Evolutionary conservation across 2,329 filamentous ascomycete species (phyloP), one percentile per base, ranked within the genome.

Genomic region (Trichocomaceae sp.): DNA sequence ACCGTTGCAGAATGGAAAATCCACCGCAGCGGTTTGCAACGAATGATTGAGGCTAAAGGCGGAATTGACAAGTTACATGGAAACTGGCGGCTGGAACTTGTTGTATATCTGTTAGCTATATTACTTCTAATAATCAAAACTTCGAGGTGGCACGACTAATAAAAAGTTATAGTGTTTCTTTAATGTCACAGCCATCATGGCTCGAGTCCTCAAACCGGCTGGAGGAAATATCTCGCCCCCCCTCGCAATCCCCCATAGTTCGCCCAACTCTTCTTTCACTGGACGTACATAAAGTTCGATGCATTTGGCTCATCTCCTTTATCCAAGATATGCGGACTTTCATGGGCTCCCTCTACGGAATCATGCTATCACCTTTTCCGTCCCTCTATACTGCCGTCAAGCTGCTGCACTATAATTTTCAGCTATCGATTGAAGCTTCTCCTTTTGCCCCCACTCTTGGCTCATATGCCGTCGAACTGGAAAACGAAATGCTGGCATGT

Each of bases 31-130:
- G 67, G 67, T 7, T 54, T 70, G 15, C 60, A 66, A 26, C 58
- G 62, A 22, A 70, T 70, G 63, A 66, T 70, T 15, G 58, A 68
- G n/a, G 66, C 66, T 20, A 61, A 63, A 55, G 67, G 68, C n/a
- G 68, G 68, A 6, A 57, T 70, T 17, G 50, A 58, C 12, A 52
- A 58, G 23, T 60, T 70, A 6, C 64, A 64, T 37, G 50, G 56
- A 7, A 64, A 70, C 50, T 70, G 68, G 68, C 44, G 52, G n/a
- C 41, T 55, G n/a, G 47, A 50, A 39, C 29, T 55, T 10, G 52
- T 55, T 1, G 47, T 55, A 8, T 19, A 20, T 9, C 15, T 55
- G 52, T 55, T 50, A 15, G 52, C 19, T 49, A 22, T 23, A 44
- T 29, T 42, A 5, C 35, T 49, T 23, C 31, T 26, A 13, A 13